phyloP scores from a whole-genome alignment of 768 basidiomycete species.

The Zangia roseola region DNA sequence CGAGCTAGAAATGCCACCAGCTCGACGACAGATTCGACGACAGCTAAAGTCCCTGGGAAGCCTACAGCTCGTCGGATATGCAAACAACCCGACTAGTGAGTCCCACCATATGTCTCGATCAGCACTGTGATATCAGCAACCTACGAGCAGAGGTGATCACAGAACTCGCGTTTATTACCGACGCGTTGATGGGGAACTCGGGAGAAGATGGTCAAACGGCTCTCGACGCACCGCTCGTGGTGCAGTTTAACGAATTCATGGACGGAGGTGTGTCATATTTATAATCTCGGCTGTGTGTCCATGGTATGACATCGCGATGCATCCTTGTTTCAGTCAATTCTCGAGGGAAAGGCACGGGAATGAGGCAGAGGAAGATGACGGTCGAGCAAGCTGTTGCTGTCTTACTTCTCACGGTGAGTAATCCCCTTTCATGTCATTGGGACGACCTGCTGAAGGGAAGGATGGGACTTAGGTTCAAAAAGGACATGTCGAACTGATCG shows the following conservation, averaged over 20 bases:
- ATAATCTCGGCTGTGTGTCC: background rate
- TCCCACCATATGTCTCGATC: background rate
- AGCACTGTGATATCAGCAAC: background rate
- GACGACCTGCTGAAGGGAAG: background rate
- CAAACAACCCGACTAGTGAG: slow-evolving; percentile 28
- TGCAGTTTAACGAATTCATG: slow-evolving; percentile 28
- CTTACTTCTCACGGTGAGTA: slow-evolving; percentile 22
- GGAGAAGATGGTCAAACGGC: background rate
- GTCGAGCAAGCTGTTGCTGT: slow-evolving; percentile 24
- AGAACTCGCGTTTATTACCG: slow-evolving; percentile 25
- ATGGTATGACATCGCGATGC: background rate
- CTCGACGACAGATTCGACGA: slow-evolving; percentile 17
- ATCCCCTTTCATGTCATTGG: background rate
- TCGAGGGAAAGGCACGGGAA: slow-evolving; percentile 20
- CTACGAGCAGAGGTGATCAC: slow-evolving; percentile 23
- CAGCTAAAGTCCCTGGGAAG: slow-evolving; percentile 19
- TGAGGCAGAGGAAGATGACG: slow-evolving; percentile 20
- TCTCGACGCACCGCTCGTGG: slow-evolving; percentile 16
- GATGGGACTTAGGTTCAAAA: slow-evolving; percentile 24
- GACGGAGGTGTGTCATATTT: slow-evolving; percentile 19
- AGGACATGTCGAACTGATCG: slow-evolving; percentile 23
- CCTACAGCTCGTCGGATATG: slow-evolving; percentile 19
- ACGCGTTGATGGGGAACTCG: slow-evolving; percentile 4
- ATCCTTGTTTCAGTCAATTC: slow-evolving; percentile 19
- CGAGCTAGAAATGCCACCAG: slow-evolving; percentile 21